Base-by-base conservation (phyloP, 2,329 filamentous ascomycete genomes). In the Ophiocordyceps camponoti-saundersi region DNA sequence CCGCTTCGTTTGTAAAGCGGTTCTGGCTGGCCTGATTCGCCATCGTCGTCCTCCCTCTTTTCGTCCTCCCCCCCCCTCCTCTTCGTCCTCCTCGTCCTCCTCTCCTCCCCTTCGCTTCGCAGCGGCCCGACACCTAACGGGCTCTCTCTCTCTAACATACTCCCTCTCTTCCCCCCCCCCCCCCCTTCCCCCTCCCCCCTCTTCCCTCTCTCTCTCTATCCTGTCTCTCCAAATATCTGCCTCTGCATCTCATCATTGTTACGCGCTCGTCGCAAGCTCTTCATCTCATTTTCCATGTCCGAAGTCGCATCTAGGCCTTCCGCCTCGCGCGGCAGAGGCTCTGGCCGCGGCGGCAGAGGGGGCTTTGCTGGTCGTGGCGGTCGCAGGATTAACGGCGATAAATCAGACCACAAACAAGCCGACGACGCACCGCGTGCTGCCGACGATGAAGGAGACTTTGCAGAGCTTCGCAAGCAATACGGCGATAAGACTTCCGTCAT, bases 381-480 rank as follows among this genome's bases (percentile, higher is more conserved):
- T 66, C 83, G 82, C 58, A 69, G 77, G 68, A 72, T 79, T 64
- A 93, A 93, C 65, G 82, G 85, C 66, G 80, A 87, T 62, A 77
- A 78, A 65, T 52, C 57, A 50, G 63, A 67, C 52, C 53, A 68
- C 67, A 73, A 77, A 60, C 58, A 65, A 53, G 72, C 77, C 57
- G 66, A 72, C 61, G 75, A 81, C 60, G 69, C 75, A 58, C 70
- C 69, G 55, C 64, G 70, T 60, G 66, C 77, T 53, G 70, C 75
- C 55, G 75, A 83, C 73, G 89, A 96, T 59, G 82, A 94, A 64
- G 85, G 86, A 64, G 89, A 95, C 66, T 76, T 96, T 55, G 85
- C 83, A 61, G 80, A 93, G 67, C 79, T 96, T 62, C 93, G 93
- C 77, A 88, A 86, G 72, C 80, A 85, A 64, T 92, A 94, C 62